Conservation (phyloP, 345 rosid genomes). For the Moricandia arvensis region DNA sequence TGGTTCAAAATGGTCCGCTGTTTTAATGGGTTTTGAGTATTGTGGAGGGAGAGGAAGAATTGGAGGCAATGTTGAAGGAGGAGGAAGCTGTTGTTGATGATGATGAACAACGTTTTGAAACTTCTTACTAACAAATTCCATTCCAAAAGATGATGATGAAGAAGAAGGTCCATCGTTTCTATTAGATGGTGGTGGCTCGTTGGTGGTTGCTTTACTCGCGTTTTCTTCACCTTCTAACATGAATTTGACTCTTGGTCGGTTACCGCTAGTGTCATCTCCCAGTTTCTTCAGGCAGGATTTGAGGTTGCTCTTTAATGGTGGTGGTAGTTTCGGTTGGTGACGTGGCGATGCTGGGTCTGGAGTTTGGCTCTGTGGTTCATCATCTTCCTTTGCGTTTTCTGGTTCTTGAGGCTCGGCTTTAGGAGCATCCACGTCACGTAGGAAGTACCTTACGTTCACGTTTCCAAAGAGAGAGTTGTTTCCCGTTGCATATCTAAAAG, state of each 20-base stretch:
- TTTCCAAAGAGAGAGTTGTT: slow-evolving; percentile 71
- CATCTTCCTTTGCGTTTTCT: slow-evolving; percentile 38
- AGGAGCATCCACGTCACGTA: slow-evolving; percentile 73
- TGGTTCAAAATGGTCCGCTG: slow-evolving; percentile 39
- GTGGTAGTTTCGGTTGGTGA: slow-evolving; percentile 40
- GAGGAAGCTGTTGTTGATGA: slow-evolving; percentile 43
- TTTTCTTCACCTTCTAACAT: slow-evolving; percentile 84
- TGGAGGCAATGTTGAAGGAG: slow-evolving; percentile 49
- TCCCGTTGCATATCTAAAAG: slow-evolving; percentile 65
- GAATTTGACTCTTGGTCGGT: slow-evolving; percentile 82
- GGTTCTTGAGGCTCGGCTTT: slow-evolving; percentile 51
- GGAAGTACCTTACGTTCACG: slow-evolving; percentile 59
- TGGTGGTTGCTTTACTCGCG: slow-evolving; percentile 25
- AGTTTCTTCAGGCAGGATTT: slow-evolving; percentile 89
- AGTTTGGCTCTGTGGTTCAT: slow-evolving; percentile 29
- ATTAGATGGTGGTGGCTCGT: slow-evolving; percentile 36
- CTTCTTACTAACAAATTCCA: slow-evolving; percentile 92
- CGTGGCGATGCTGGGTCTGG: slow-evolving; percentile 39
- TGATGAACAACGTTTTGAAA: slow-evolving; percentile 65
- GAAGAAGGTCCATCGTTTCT: slow-evolving; percentile 53
- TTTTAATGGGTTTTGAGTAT: slow-evolving; percentile 44
- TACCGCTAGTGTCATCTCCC: slow-evolving; percentile 30
- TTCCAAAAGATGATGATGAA: slow-evolving; percentile 59
- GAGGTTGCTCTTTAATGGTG: slow-evolving; percentile 50
- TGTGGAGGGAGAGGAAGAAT: slow-evolving; percentile 52